Evolutionary conservation across 23 red algal species (phyloP).

Genomic region (Gracilariopsis chorda): DNA sequence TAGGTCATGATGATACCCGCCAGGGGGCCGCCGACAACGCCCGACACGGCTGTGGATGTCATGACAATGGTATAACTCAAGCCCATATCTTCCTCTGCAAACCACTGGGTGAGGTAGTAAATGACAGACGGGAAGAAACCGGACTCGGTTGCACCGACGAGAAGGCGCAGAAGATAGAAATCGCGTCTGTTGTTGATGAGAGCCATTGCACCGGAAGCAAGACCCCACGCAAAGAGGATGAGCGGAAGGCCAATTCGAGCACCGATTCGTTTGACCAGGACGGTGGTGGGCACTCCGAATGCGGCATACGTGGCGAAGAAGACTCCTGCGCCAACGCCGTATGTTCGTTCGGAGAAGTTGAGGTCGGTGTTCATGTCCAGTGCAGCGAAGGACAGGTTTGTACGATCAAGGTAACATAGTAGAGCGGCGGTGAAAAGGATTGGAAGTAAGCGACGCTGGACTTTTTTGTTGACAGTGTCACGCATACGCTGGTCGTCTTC

Average conservation of each 20-base stretch:
- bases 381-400: constrained; percentile 62
- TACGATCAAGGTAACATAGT: constrained; percentile 66
- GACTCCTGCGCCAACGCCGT: constrained; percentile 58
- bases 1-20: constrained; percentile 55
- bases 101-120: constrained; percentile 70
- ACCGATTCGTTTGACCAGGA: constrained; percentile 58
- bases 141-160: constrained; percentile 59
- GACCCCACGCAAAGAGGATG: constrained; percentile 54
- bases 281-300: constrained; percentile 44
- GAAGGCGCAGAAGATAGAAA: constrained; percentile 55
- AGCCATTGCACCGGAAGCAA: constrained; percentile 64
- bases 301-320: constrained; percentile 68
- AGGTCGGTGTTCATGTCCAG: constrained; percentile 69
- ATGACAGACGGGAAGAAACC: constrained; percentile 71
- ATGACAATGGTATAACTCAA: constrained; percentile 69
- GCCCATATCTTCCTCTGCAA: constrained; percentile 71
- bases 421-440: constrained; percentile 65
- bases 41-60: constrained; percentile 68
- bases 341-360: constrained; percentile 49
- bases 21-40: constrained; percentile 53
- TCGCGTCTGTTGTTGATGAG: constrained; percentile 48
- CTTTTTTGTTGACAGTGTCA: constrained; percentile 38
- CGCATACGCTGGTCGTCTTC: constrained; percentile 39
- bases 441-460: constrained; percentile 50
- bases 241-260: constrained; percentile 42